Evolutionary conservation across 208 protist species (phyloP).

Genomic region (Porcisia hertigi): DNA sequence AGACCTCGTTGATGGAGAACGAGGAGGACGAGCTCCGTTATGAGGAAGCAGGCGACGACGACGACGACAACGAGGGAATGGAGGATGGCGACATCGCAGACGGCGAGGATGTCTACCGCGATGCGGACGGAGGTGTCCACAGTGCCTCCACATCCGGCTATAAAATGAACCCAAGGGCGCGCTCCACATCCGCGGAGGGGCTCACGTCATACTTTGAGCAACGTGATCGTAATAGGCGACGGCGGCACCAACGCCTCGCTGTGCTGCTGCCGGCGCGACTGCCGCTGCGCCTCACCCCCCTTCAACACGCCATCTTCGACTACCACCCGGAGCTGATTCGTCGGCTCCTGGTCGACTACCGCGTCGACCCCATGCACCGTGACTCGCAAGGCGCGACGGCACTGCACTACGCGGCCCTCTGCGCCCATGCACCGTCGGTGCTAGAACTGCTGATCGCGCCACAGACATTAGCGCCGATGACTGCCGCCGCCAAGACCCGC

Average conservation of each 20-base stretch:
- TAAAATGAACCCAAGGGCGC: neutral
- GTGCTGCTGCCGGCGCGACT: constrained; percentile 27
- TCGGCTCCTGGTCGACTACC: constrained; percentile 71
- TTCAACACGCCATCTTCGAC: constrained; percentile 75
- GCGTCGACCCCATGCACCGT: constrained; percentile 66
- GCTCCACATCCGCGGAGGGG: neutral
- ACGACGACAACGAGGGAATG: neutral
- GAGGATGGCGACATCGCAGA: neutral
- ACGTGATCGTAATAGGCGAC: neutral
- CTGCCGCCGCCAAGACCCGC: constrained; percentile 3
- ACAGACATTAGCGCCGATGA: constrained; percentile 12
- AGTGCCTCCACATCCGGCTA: neutral
- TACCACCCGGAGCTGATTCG: constrained; percentile 86
- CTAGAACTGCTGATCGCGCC: constrained; percentile 63
- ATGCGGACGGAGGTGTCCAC: neutral
- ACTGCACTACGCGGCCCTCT: constrained; percentile 74
- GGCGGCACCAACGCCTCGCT: neutral
- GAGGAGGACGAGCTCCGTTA: neutral
- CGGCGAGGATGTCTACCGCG: constrained; percentile 1
- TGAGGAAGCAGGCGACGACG: neutral
- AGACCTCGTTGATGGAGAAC: too few species aligned
- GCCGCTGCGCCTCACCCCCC: constrained; percentile 57
- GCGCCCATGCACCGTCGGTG: constrained; percentile 36
- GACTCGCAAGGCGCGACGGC: constrained; percentile 75
- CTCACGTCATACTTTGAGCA: neutral